Conservation (phyloP, 1,284 basidiomycete genomes). For the Ustilago trichophora region DNA sequence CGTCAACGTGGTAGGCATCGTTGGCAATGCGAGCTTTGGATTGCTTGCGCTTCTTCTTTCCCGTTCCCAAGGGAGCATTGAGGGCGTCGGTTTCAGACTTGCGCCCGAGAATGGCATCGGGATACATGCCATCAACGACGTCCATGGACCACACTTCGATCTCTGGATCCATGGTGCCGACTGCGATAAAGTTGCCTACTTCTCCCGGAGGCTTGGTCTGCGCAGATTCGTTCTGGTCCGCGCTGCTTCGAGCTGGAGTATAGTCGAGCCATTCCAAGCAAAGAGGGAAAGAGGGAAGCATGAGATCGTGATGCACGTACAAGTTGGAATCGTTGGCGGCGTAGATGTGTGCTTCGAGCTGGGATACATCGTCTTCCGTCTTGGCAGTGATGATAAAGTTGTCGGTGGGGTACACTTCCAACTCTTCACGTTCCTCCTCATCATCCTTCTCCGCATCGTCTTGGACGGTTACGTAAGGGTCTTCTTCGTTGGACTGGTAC, state of each 20-base stretch:
- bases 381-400: slow-evolving; percentile 91
- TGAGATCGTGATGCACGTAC: slow-evolving; percentile 96
- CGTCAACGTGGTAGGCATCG: slow-evolving; percentile 85
- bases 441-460: slow-evolving; percentile 75
- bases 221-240: slow-evolving; percentile 53
- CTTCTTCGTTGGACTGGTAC: slow-evolving; percentile 89
- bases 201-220: slow-evolving; percentile 65
- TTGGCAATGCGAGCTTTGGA: slow-evolving; percentile 77
- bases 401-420: slow-evolving; percentile 88
- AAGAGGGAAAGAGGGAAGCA: slow-evolving; percentile 96
- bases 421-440: slow-evolving; percentile 83
- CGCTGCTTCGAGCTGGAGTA: slow-evolving; percentile 71
- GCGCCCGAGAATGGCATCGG: slow-evolving; percentile 87
- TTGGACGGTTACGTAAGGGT: slow-evolving; percentile 96
- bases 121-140: slow-evolving; percentile 91
- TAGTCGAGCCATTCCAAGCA: slow-evolving; percentile 99
- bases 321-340: slow-evolving; percentile 72
- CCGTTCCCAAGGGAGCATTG: slow-evolving; percentile 58
- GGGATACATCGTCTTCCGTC: slow-evolving; percentile 96
- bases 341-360: slow-evolving; percentile 75
- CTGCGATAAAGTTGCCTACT: slow-evolving; percentile 90
- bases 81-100: slow-evolving; percentile 69
- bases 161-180: slow-evolving; percentile 95
- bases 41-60: slow-evolving; percentile 78
- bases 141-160: slow-evolving; percentile 99